Percentiles rank a stretch among this genome's conserved stretches.
Conservation (phyloP, 148 eudicot species). For the Persicaria tinctoria region DNA sequence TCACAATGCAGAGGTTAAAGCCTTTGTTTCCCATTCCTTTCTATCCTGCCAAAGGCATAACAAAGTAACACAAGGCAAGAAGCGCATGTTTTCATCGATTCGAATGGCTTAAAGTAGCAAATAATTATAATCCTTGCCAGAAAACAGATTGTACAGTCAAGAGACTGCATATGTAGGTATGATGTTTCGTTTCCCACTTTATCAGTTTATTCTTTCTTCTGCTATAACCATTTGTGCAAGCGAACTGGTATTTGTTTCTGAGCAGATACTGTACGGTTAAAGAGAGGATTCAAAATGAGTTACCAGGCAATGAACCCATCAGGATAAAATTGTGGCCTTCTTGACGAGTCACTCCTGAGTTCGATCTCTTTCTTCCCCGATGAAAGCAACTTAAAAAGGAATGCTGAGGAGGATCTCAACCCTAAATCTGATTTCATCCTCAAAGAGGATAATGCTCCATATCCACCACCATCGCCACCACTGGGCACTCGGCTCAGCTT, state of each 20-base stretch:
- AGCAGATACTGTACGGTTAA: neutral
- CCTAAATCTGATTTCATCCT: conserved; percentile 38
- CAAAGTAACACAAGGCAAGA: neutral
- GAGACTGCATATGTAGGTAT: neutral
- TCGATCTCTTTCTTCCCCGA: conserved; percentile 28
- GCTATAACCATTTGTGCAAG: neutral
- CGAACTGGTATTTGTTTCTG: neutral
- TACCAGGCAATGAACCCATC: conserved; percentile 77
- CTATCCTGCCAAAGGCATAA: neutral
- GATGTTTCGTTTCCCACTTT: neutral
- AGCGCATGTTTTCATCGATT: neutral
- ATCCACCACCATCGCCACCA: conserved; percentile 5
- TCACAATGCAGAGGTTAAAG: too few relatives aligned
- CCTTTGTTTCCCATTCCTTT: too few relatives aligned
- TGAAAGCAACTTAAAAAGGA: conserved; percentile 52
- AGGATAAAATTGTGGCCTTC: conserved; percentile 42
- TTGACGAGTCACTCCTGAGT: conserved; percentile 13
- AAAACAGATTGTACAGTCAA: neutral
- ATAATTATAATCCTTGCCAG: neutral
- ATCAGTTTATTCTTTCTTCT: neutral
- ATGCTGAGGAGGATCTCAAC: conserved; percentile 31
- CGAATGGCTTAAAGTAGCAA: neutral
- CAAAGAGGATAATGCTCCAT: conserved; percentile 21
- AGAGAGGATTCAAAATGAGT: conserved; percentile 38
- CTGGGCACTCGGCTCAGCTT: conserved; percentile 13